Percentiles rank a stretch among this genome's conserved stretches.
Conservation (phyloP, 192 early-diverging fungal genomes). For the Borealophlyctis nickersoniae region DNA sequence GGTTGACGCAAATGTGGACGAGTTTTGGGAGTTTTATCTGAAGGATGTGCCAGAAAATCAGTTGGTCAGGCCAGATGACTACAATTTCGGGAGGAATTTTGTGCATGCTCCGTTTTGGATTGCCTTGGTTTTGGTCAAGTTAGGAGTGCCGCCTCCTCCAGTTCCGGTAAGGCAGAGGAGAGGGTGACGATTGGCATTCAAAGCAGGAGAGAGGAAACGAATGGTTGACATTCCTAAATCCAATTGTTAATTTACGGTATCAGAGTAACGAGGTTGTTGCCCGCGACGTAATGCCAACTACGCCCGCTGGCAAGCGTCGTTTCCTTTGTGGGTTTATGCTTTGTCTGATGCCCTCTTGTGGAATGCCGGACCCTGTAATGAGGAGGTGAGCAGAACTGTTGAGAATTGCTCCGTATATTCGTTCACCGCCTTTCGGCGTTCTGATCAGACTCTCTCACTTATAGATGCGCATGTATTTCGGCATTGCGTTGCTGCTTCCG, state of each 20-base stretch:
- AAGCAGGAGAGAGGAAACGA: too few relatives aligned
- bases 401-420: slow-evolving; percentile 2
- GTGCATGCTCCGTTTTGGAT: slow-evolving; percentile 55
- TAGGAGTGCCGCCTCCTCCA: slow-evolving; percentile 46
- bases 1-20: slow-evolving; percentile 38
- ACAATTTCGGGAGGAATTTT: slow-evolving; percentile 49
- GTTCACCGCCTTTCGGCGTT: too few relatives aligned
- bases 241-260: too few relatives aligned
- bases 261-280: slow-evolving; percentile 18
- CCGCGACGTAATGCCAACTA: slow-evolving; percentile 51
- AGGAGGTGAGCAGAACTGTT: slow-evolving; percentile 31
- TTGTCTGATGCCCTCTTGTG: slow-evolving; percentile 51
- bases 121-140: slow-evolving; percentile 46
- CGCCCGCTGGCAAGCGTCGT: slow-evolving; percentile 50
- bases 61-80: slow-evolving; percentile 54
- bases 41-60: slow-evolving; percentile 47
- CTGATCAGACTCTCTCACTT: too few relatives aligned
- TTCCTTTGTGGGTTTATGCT: slow-evolving; percentile 53
- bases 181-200: too few relatives aligned
- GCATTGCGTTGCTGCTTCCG: slow-evolving; percentile 47
- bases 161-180: slow-evolving; percentile 26
- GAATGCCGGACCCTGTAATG: slow-evolving; percentile 51
- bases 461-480: slow-evolving; percentile 41
- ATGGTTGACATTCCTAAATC: too few relatives aligned
- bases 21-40: slow-evolving; percentile 54